Base-by-base conservation (phyloP, 2,329 filamentous ascomycete genomes). In the Stachybotrys elegans region DNA sequence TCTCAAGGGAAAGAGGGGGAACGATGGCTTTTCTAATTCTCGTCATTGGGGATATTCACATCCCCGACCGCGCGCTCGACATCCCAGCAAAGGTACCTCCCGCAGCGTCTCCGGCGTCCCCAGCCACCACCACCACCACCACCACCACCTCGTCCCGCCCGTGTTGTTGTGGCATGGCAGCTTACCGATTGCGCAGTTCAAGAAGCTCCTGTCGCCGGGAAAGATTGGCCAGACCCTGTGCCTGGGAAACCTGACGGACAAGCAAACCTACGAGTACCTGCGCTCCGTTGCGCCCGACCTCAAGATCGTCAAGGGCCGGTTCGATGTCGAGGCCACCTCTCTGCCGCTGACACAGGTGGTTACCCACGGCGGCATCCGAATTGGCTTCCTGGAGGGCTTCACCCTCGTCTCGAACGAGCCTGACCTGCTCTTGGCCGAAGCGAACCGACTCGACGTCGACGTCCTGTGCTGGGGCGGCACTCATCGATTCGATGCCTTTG, bases 21-120 rank as follows among this genome's bases (percentile, higher is more conserved):
- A 85, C 81, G 75, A 89, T 92, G 73, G 88, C 89, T 52, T 88
- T 92, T 69, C 78, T 95, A 55, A 90, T 95, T 62, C 80, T 95
- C 62, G 88, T 93, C 61, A 88, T 95, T 56, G 89, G 89, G 65
- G 90, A 95, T 72, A 81, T 95, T 43, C 90, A 95, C 72, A 95
- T 95, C 69, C 90, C 90, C 57, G 90, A 95, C 68, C 79, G 90
- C 64, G 90, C 89, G 57, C 83, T 93, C 52, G 90, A 95, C 66
- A 91, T 95, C 59, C 90, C 90, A 47, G 77, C 85, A 66, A 95
- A 95, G 83, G 89, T 90, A 75, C 54, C 52, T 31, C 42, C 17
- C 19, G n/a, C 8, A n/a, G 9, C 25, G 25, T 29, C n/a, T 29
- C 25, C 25, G 9, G 9, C 25, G 25, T 32, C 17, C 5, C 14